Evolutionary conservation across 208 protist species (phyloP), one percentile per base, ranked within the genome.

Genomic region (Crithidia expoeki): DNA sequence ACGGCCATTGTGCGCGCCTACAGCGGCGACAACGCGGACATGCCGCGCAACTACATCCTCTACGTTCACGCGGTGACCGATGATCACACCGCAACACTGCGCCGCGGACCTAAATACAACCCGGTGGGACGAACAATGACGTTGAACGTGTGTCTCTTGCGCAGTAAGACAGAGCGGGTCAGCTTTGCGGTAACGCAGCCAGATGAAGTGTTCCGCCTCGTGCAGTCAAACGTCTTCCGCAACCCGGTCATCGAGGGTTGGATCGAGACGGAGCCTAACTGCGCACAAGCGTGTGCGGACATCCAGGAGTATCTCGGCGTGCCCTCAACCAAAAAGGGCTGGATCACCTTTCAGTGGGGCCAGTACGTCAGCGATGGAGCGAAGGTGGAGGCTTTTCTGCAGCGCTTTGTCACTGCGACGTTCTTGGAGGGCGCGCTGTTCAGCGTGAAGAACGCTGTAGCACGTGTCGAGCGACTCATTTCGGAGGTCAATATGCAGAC

Each of bases 231-330:
- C 67, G 85, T 94, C 44, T 96, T 86, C 68, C 86, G 92, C 32
- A 86, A 96, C 49, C 92, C 92, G 2, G 66, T 89, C 7, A 91
- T 94, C 64, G 92, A 96, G 73, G 85, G 89, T 23, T 96, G 88
- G 87, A 86, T 94, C 11, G 82, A 80, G 34, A 81, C 51, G 42
- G 81, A 86, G 23, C 79, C 65, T 16, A 80, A 76, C 50, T 88
- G 83, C 56, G 77, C 80, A 12, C 72, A 67, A 9, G 72, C 70
- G 17, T 84, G 75, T n/a, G 71, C 70, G 42, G 85, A 87, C 2
- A 84, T 90, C 38, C 76, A 74, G 27, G 61, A 76, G 27, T 72
- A 85, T 36, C 72, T 95, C 12, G 78, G 76, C 47, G 57, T 61
- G 33, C 55, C 60, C 12, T 47, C 36, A 2, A 42, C 1, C 50